Evolutionary conservation across 805 yeast genomes (phyloP).

Genomic region (Kuraishia molischiana): DNA sequence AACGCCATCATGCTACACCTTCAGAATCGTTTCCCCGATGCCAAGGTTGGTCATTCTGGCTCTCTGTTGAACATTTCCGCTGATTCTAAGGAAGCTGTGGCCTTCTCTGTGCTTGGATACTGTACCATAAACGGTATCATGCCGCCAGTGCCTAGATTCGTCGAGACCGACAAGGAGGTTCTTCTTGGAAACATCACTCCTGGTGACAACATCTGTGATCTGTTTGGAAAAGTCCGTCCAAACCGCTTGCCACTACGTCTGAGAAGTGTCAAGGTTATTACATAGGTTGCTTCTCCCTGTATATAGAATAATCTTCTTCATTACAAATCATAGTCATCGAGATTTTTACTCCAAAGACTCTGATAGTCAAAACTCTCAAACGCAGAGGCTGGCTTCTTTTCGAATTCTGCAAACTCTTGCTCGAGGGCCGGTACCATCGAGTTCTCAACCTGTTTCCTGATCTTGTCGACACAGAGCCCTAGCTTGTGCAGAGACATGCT

Average conservation of each 20-base stretch:
- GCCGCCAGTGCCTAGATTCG: conserved; percentile 12
- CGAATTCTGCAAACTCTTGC: neutral
- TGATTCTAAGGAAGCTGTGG: conserved; percentile 16
- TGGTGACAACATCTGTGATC: conserved; percentile 12
- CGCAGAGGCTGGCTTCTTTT: neutral
- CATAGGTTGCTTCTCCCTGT: neutral
- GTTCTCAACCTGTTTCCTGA: neutral
- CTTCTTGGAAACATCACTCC: conserved; percentile 17
- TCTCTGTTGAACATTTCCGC: conserved; percentile 3
- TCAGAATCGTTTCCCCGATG: conserved; percentile 10
- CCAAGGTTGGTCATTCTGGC: conserved; percentile 6
- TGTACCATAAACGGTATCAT: conserved; percentile 15
- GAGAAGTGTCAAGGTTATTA: neutral
- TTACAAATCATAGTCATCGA: neutral
- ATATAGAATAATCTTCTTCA: too few species aligned
- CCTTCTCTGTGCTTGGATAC: conserved; percentile 16
- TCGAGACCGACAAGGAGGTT: conserved; percentile 11
- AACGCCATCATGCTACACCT: conserved; percentile 11
- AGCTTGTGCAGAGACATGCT: neutral
- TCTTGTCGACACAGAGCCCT: neutral
- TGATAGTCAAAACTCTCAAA: neutral
- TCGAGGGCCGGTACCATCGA: too few species aligned
- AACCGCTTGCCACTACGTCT: neutral
- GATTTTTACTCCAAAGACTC: neutral
- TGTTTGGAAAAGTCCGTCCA: conserved; percentile 6